Conservation (phyloP, 75 land plant species). For the Isoetes taiwanensis region DNA sequence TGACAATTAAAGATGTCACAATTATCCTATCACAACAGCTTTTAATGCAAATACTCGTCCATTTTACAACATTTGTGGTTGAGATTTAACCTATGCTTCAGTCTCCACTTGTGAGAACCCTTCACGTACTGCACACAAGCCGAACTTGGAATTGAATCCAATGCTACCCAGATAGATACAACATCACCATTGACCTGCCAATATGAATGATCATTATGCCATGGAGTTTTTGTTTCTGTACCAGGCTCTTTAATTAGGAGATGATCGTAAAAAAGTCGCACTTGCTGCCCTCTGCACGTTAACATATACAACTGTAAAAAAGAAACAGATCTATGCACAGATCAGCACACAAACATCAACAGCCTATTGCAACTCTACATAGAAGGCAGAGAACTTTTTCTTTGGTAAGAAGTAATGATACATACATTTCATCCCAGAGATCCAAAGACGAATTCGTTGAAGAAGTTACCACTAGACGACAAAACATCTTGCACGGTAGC, state of each 20-base stretch:
- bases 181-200: constrained; percentile 21
- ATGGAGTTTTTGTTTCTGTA: constrained; percentile 19
- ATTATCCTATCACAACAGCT: too few species aligned
- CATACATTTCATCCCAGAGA: neutral
- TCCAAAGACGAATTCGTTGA: neutral
- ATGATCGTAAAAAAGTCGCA: constrained; percentile 21
- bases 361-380: too few species aligned
- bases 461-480: neutral
- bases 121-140: constrained; percentile 22
- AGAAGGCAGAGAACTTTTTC: too few species aligned
- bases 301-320: too few species aligned
- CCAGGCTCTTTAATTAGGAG: constrained; percentile 25
- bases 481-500: too few species aligned
- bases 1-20: too few species aligned
- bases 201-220: constrained; percentile 27
- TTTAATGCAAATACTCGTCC: too few species aligned
- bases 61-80: too few species aligned
- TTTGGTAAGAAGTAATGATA: too few species aligned
- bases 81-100: constrained; percentile 21
- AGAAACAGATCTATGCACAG: too few species aligned
- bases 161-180: constrained; percentile 22
- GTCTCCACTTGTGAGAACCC: constrained; percentile 29
- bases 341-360: too few species aligned
- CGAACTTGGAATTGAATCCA: constrained; percentile 20
- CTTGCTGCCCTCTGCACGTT: constrained; percentile 19